Percentiles rank a stretch among this genome's conserved stretches.
Evolutionary conservation across 768 basidiomycete genomes (phyloP).

Genomic region (Mycena floridula): DNA sequence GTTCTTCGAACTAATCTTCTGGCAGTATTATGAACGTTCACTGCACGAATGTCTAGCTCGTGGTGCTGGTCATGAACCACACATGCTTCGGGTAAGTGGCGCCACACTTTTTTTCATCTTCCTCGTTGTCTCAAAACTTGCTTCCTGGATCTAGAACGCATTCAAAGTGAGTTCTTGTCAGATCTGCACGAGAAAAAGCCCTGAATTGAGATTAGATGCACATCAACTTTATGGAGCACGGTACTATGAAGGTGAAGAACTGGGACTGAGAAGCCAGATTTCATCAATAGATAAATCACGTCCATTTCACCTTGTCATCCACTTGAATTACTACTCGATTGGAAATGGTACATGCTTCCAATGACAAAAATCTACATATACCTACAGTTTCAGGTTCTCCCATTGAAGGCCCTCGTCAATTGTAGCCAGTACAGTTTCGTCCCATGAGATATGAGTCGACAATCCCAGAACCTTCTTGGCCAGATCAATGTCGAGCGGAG

Average conservation of each 20-base stretch:
- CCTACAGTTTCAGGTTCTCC: too few relatives aligned
- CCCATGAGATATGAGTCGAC: slow-evolving; percentile 1
- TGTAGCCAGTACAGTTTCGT: slow-evolving; percentile 4
- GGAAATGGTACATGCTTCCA: too few relatives aligned
- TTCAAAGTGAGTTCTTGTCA: slow-evolving; percentile 14
- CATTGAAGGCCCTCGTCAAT: slow-evolving; percentile 4
- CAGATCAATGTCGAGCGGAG: slow-evolving; percentile 3
- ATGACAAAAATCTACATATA: too few relatives aligned
- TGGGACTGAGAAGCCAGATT: too few relatives aligned
- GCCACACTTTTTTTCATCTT: neutral
- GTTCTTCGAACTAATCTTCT: neutral
- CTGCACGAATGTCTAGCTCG: slow-evolving; percentile 36
- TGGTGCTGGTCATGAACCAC: slow-evolving; percentile 41
- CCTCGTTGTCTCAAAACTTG: neutral
- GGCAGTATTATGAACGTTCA: slow-evolving; percentile 36
- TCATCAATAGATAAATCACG: too few relatives aligned
- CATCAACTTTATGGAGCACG: slow-evolving; percentile 27
- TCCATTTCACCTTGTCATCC: too few relatives aligned
- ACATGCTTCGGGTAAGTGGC: slow-evolving; percentile 36
- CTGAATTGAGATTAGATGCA: slow-evolving; percentile 17
- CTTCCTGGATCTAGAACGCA: slow-evolving; percentile 20
- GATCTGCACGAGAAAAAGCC: neutral
- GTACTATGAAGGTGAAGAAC: slow-evolving; percentile 32
- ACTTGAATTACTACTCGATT: too few relatives aligned
- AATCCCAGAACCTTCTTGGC: slow-evolving; percentile 6